Evolutionary conservation across 1,139 yeast genomes (phyloP).

Genomic region (Diutina neorugosa): DNA sequence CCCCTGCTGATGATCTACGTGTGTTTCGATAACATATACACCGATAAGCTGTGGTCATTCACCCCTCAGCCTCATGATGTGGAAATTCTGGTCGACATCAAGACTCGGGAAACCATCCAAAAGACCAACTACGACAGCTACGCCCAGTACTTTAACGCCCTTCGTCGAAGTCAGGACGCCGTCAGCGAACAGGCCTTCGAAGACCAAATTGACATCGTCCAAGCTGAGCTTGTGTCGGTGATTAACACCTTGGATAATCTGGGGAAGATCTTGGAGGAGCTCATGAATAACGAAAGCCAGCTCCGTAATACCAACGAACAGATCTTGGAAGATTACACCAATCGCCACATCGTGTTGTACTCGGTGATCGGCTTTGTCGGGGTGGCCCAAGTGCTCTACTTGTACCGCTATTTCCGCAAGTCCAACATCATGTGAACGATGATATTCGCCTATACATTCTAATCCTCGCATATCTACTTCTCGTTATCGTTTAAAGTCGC

Average conservation of each 20-base stretch:
- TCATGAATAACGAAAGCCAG: slow-evolving; percentile 23
- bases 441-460: not conserved
- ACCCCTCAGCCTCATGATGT: slow-evolving; percentile 21
- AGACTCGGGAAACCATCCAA: slow-evolving; percentile 21
- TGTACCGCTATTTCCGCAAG: not conserved
- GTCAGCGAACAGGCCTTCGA: slow-evolving; percentile 25
- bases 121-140: slow-evolving; percentile 25
- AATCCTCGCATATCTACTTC: not conserved
- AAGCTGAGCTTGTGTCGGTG: slow-evolving; percentile 21
- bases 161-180: slow-evolving; percentile 9
- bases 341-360: slow-evolving; percentile 14
- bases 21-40: slow-evolving; percentile 32
- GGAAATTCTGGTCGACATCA: slow-evolving; percentile 22
- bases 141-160: slow-evolving; percentile 22
- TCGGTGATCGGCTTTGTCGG: not conserved
- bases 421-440: not conserved
- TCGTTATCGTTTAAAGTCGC: not conserved
- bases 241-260: slow-evolving; percentile 19
- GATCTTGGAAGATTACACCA: slow-evolving; percentile 24
- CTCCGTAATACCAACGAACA: slow-evolving; percentile 30
- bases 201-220: slow-evolving; percentile 16
- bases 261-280: slow-evolving; percentile 16
- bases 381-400: not conserved
- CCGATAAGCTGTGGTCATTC: slow-evolving; percentile 34
- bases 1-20: slow-evolving; percentile 19